Evolutionary conservation across 2,329 filamentous ascomycete species (phyloP).

Genomic region (Xylariaceae sp.): DNA sequence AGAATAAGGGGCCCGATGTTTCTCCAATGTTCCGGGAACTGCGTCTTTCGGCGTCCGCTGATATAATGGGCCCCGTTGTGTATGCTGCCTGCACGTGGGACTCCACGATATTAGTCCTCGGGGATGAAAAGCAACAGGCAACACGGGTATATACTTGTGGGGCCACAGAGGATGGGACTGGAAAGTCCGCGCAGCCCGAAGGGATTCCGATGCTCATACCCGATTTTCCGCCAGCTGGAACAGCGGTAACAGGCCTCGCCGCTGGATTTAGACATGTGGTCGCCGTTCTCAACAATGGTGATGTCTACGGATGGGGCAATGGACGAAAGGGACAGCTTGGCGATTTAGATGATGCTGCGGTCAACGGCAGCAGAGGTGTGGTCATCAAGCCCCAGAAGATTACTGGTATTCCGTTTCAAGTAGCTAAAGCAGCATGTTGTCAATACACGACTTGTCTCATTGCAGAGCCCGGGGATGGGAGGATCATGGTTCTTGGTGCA

Average conservation of each 20-base stretch:
- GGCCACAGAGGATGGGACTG: constrained; percentile 38
- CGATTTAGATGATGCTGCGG: constrained; percentile 22
- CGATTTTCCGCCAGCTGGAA: constrained; percentile 57
- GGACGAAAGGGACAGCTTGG: constrained; percentile 82
- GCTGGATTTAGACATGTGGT: constrained; percentile 76
- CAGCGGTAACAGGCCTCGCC: constrained; percentile 57
- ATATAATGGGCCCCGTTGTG: constrained; percentile 25
- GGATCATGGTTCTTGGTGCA: constrained; percentile 63
- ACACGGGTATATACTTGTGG: constrained; percentile 59
- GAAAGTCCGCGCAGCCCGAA: constrained; percentile 47
- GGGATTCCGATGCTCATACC: constrained; percentile 39
- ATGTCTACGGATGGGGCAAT: constrained; percentile 83
- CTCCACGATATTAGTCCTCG: constrained; percentile 57
- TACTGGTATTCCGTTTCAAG: constrained; percentile 53
- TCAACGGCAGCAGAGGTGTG: constrained; percentile 33
- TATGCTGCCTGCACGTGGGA: constrained; percentile 73
- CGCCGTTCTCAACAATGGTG: constrained; percentile 65
- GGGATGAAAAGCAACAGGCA: constrained; percentile 38
- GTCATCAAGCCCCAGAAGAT: constrained; percentile 59
- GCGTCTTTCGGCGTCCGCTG: constrained; percentile 32
- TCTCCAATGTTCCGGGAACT: constrained; percentile 37
- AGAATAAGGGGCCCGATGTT: constrained; percentile 22
- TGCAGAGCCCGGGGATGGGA: constrained; percentile 47
- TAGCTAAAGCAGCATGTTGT: constrained; percentile 65
- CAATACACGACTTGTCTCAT: constrained; percentile 79